Percentiles rank a stretch among this genome's conserved stretches.
phyloP scores from a whole-genome alignment of 805 yeast species.

The Maudiozyma pseudohumilis region DNA sequence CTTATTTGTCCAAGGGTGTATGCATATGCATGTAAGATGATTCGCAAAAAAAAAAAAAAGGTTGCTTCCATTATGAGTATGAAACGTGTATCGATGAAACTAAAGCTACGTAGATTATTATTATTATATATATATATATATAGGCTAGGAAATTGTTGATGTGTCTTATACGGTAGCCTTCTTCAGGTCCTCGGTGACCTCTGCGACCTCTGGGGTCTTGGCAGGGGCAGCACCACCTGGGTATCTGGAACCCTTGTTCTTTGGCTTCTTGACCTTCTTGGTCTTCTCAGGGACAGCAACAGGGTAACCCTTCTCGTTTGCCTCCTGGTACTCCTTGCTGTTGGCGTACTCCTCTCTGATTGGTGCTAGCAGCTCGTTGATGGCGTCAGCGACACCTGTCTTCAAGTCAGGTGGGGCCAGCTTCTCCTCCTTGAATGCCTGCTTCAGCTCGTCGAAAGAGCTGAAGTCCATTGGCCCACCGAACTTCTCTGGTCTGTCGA shows the following conservation, averaged over 20 bases:
- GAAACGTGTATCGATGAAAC: too few species aligned
- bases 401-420: conserved; percentile 91
- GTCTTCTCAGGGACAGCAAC: conserved; percentile 49
- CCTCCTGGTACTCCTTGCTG: conserved; percentile 63
- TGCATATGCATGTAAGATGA: too few species aligned
- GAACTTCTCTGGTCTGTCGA: conserved; percentile 91
- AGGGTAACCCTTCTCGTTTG: conserved; percentile 77
- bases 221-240: conserved; percentile 55
- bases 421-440: conserved; percentile 61
- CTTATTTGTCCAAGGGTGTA: too few species aligned
- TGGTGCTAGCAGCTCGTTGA: conserved; percentile 74
- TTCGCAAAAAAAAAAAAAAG: too few species aligned
- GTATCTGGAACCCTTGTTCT: conserved; percentile 82
- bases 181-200: conserved; percentile 22
- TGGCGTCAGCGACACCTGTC: conserved; percentile 79
- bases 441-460: conserved; percentile 57
- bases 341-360: conserved; percentile 58
- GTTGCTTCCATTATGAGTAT: too few species aligned
- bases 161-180: conserved; percentile 9
- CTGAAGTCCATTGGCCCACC: conserved; percentile 83
- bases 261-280: conserved; percentile 64
- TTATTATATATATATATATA: not conserved
- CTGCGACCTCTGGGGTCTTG: conserved; percentile 17
- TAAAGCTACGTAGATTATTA: too few species aligned
- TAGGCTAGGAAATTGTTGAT: not conserved